phyloP scores from a whole-genome alignment of 345 rosid genomes.

The Pistacia atlantica region DNA sequence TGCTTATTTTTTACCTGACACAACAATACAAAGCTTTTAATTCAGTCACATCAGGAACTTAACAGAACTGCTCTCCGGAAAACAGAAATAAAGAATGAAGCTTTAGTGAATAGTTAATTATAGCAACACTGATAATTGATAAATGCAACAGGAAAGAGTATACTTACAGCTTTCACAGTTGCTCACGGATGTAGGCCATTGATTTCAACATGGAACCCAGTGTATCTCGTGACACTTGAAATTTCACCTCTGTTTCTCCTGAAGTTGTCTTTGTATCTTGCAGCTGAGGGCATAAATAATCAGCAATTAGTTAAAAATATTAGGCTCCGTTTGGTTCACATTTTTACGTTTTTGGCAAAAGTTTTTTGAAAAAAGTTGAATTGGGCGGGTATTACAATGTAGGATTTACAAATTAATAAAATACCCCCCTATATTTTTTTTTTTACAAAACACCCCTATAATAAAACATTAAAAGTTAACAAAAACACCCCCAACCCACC shows the following conservation, averaged over 20 bases:
- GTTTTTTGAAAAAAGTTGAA: too few species aligned
- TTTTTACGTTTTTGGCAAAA: too few species aligned
- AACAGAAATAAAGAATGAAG: not conserved
- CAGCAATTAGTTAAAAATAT: slow-evolving; percentile 5
- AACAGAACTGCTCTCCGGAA: not conserved
- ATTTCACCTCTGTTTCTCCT: slow-evolving; percentile 65
- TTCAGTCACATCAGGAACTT: not conserved
- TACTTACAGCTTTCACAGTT: slow-evolving; percentile 51
- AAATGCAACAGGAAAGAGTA: not conserved
- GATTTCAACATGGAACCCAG: slow-evolving; percentile 67
- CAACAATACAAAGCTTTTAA: not conserved
- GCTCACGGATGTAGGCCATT: slow-evolving; percentile 59
- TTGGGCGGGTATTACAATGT: too few species aligned
- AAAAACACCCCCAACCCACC: too few species aligned
- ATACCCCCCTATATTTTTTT: too few species aligned
- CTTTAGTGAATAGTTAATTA: not conserved
- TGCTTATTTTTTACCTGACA: not conserved
- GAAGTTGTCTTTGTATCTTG: slow-evolving; percentile 53
- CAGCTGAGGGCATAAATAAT: slow-evolving; percentile 37
- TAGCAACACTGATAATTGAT: not conserved
- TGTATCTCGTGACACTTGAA: slow-evolving; percentile 67
- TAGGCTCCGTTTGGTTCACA: too few species aligned
- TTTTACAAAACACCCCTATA: too few species aligned
- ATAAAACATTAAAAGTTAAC: too few species aligned
- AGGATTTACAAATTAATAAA: too few species aligned